phyloP scores from a whole-genome alignment of 768 basidiomycete species.

The Auriscalpium microsporum region DNA sequence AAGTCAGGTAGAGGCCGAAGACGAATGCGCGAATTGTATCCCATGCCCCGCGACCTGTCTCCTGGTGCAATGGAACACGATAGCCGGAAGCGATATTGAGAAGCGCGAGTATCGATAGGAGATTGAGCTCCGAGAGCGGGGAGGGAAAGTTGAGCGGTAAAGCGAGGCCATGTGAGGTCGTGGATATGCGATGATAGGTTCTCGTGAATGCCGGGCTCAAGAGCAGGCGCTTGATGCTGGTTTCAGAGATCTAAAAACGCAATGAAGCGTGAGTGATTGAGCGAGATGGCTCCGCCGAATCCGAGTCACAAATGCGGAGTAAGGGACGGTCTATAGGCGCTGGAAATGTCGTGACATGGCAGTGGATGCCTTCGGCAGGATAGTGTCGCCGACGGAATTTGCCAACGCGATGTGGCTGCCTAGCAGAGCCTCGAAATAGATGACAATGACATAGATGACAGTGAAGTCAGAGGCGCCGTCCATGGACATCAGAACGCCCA shows the following conservation, averaged over 20 bases:
- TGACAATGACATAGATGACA: too few relatives aligned
- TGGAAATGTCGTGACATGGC: conserved; percentile 1
- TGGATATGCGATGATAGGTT: conserved; percentile 54
- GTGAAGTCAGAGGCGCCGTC: too few relatives aligned
- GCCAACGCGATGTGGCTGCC: too few relatives aligned
- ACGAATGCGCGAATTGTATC: conserved; percentile 72
- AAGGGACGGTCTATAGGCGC: neutral
- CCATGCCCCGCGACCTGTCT: conserved; percentile 75
- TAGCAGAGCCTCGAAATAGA: too few relatives aligned
- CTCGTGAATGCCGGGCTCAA: conserved; percentile 53
- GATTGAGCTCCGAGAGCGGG: conserved; percentile 65
- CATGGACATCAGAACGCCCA: too few relatives aligned
- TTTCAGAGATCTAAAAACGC: conserved; percentile 41
- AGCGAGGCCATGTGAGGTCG: conserved; percentile 53
- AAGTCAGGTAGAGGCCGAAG: conserved; percentile 64
- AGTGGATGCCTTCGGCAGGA: neutral
- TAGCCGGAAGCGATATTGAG: conserved; percentile 84
- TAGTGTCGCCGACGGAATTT: too few relatives aligned
- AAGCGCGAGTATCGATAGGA: conserved; percentile 68
- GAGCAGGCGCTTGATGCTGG: conserved; percentile 53
- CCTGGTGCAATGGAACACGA: conserved; percentile 60
- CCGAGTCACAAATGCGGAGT: neutral
- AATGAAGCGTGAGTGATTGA: neutral
- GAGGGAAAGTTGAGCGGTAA: conserved; percentile 78
- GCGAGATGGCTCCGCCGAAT: neutral